Evolutionary conservation across 1,139 yeast genomes (phyloP).

Genomic region (Taiozyma sp.): DNA sequence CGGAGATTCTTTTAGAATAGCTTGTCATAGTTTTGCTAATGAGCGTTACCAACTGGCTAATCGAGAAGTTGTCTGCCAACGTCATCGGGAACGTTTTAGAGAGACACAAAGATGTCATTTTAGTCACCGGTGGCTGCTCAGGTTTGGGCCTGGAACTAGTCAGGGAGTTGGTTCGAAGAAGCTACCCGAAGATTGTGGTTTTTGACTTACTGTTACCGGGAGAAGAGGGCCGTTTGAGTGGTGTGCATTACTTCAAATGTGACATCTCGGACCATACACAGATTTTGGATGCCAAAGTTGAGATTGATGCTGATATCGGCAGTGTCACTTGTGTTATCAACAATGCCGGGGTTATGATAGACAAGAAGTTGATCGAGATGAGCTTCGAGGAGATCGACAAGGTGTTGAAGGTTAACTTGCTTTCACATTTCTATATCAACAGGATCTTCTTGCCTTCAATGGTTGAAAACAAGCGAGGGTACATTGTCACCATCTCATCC

Average conservation of each 20-base stretch:
- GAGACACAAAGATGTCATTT: conserved; percentile 43
- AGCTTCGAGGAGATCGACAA: conserved; percentile 52
- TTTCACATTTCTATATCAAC: conserved; percentile 65
- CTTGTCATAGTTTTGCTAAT: neutral
- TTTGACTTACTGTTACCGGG: conserved; percentile 52
- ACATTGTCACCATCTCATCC: conserved; percentile 74
- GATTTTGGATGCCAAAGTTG: conserved; percentile 33
- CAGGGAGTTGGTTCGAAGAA: conserved; percentile 33
- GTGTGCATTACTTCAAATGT: conserved; percentile 54
- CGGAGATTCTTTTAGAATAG: neutral
- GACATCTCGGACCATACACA: conserved; percentile 55
- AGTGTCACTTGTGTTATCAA: conserved; percentile 62
- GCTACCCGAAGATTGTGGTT: conserved; percentile 47
- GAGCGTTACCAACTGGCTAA: neutral
- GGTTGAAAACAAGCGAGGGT: conserved; percentile 60
- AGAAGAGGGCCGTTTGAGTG: conserved; percentile 28
- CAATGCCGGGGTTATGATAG: conserved; percentile 74
- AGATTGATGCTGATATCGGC: conserved; percentile 44
- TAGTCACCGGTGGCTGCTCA: conserved; percentile 78
- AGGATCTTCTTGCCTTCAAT: conserved; percentile 70
- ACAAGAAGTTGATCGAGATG: conserved; percentile 49
- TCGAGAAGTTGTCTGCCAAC: conserved; percentile 17
- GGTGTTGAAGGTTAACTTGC: conserved; percentile 58
- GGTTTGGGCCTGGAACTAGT: conserved; percentile 76
- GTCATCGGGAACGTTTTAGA: conserved; percentile 48